Evolutionary conservation across 2,329 filamentous ascomycete species (phyloP).

Genomic region (Penicillium sp.): DNA sequence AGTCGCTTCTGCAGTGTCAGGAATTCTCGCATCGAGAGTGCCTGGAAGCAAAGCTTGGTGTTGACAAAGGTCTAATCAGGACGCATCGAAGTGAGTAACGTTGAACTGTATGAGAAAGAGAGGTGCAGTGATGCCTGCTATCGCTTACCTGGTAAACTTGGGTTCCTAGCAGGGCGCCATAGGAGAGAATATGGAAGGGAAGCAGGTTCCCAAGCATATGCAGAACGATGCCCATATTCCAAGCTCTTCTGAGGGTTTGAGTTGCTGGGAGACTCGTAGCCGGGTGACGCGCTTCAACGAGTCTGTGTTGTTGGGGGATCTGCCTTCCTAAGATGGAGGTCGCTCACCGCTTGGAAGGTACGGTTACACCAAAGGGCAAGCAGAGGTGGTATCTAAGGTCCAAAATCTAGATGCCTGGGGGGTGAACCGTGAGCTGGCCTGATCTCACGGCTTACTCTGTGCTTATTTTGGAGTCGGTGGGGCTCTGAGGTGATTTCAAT

Average conservation of each 20-base stretch:
- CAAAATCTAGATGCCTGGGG: not conserved
- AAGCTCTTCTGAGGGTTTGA: not conserved
- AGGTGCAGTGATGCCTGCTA: not conserved
- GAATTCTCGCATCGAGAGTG: slow-evolving; percentile 42
- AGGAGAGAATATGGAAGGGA: slow-evolving; percentile 43
- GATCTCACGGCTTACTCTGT: not conserved
- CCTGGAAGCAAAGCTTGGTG: slow-evolving; percentile 42
- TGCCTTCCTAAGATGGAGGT: too few species aligned
- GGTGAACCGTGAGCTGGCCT: not conserved
- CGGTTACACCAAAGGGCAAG: not conserved
- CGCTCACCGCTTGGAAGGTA: not conserved
- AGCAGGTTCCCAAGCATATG: slow-evolving; percentile 20
- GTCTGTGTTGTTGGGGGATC: not conserved
- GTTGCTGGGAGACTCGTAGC: not conserved
- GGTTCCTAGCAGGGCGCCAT: slow-evolving; percentile 44
- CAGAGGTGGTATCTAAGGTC: not conserved
- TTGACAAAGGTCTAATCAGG: slow-evolving; percentile 41
- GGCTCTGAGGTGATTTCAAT: slow-evolving; percentile 6
- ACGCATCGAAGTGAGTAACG: not conserved
- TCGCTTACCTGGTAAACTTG: slow-evolving; percentile 38
- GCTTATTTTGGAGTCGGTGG: slow-evolving; percentile 5
- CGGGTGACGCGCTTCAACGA: not conserved
- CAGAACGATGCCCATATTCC: slow-evolving; percentile 20
- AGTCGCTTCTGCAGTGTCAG: slow-evolving; percentile 43
- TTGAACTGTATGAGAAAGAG: not conserved